Evolutionary conservation across 1,284 basidiomycete genomes (phyloP), one percentile per base, ranked within the genome.

Genomic region (Cerrena zonata): DNA sequence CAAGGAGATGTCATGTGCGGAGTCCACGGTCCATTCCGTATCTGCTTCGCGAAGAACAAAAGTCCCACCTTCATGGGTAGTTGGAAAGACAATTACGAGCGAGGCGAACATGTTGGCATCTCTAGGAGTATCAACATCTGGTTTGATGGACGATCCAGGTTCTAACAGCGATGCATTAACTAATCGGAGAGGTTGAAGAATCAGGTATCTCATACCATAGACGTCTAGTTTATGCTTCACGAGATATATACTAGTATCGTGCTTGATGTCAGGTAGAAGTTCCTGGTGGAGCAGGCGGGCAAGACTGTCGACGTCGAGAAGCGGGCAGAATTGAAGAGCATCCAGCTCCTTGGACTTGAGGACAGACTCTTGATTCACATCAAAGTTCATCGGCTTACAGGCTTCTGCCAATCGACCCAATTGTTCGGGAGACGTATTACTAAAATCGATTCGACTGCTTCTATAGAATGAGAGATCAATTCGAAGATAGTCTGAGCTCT

Each of bases 41-140:
- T 45, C 56, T 15, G 52, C 49, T 34, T 70, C 47, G 4, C 45
- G 24, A 13, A 47, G 19, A 15, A 67, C 34, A 1, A 74, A 56
- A 4, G 53, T 46, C 2, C 69, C 71, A 10, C 73, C 71, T 51
- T 65, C 60, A 43, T 73, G 69, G 0, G 55, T 22, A 1, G 69
- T 69, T 21, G 69, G 67, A 48, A 65, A 63, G 23, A 70, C 62
- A 24, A 72, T 43, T 13, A 74, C 65, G 11, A 73, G 65, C 5
- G 71, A 72, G 19, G 66, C 71, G 41, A 73, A 69, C 71, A 72
- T 73, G 58, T 58, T 55, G 3, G 63, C 62, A 69, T 69, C 19
- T 13, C 45, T 13, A n/a, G 45, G 45, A 1, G 69, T 72, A 48
- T 72, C 71, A 27, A 66, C 60, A 56, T 71, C 70, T 0, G 66